Base-by-base conservation (phyloP, 495 filamentous ascomycete species). In the Pseudoneurospora amorphoporcata region DNA sequence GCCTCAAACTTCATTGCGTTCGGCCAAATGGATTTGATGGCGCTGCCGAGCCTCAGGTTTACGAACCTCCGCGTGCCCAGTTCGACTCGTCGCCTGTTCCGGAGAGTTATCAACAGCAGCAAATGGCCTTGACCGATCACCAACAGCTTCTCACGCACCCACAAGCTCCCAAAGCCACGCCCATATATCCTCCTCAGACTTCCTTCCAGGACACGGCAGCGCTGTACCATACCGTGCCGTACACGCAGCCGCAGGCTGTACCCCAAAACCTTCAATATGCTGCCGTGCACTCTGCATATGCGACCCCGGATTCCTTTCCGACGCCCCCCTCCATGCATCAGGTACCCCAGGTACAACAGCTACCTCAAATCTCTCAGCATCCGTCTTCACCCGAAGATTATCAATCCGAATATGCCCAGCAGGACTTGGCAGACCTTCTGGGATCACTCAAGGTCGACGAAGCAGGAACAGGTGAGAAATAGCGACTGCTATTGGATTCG, bases 11-110 rank as follows among this genome's bases (percentile, higher is more conserved):
- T 73, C 91, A 95, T 74, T 99, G 95, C 79, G 91, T 97, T 42
- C 94, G 94, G 69, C 95, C 95, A 4, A 94, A 93, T 70, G 89
- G 96, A 68, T 93, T 95, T 78, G 95, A 98, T 76, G 89, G 91
- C 70, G 92, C 84, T 41, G 78, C 84, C 68, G 87, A 85, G 38
- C 70, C 81, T 17, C 81, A 83, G 29, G 78, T 80, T 4, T 87
- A 86, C 71, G 86, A 87, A 41, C 78, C 82, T n/a, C 73, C 83
- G 40, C 80, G 75, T 39, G 75, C 80, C 68, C 83, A 84, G 68
- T 86, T 82, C 71, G 85, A 86, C 17, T 73, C 79, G 3, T 65
- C 79, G 5, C 76, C 80, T n/a, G 75, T 77, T 23, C 88, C 89
- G 71, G 87, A 91, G 65, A 86, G 86, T 69, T 90, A 87, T 75